Evolutionary conservation across 192 early-diverging fungal species (phyloP).

Genomic region (Coemansia sp.): DNA sequence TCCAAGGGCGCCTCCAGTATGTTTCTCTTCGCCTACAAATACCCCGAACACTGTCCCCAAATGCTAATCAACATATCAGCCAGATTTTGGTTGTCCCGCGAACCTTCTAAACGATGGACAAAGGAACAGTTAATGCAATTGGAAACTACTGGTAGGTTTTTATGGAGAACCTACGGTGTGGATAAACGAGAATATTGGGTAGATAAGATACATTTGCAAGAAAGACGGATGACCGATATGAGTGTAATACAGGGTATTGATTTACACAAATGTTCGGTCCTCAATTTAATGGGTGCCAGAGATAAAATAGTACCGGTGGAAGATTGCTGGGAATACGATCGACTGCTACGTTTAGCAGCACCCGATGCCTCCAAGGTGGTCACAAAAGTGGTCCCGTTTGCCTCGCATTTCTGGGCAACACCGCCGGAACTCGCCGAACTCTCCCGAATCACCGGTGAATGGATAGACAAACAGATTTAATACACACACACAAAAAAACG

Average conservation of each 20-base stretch:
- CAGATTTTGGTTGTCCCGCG: slow-evolving; percentile 54
- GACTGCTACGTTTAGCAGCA: slow-evolving; percentile 28
- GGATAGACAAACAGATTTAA: slow-evolving; percentile 1
- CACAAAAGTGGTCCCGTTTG: slow-evolving; percentile 32
- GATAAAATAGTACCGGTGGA: slow-evolving; percentile 54
- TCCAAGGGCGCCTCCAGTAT: slow-evolving; percentile 58
- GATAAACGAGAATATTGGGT: slow-evolving; percentile 43
- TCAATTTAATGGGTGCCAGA: slow-evolving; percentile 54
- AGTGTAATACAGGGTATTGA: slow-evolving; percentile 40
- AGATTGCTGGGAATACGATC: slow-evolving; percentile 52
- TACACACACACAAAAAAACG: not conserved
- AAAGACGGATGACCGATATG: slow-evolving; percentile 49
- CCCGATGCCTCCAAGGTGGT: slow-evolving; percentile 3
- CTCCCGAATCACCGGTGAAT: not conserved
- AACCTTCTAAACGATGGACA: slow-evolving; percentile 50
- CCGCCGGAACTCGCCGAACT: slow-evolving; percentile 9
- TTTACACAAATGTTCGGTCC: slow-evolving; percentile 39
- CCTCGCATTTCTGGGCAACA: slow-evolving; percentile 38
- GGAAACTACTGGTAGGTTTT: slow-evolving; percentile 41
- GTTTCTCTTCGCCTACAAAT: slow-evolving; percentile 54
- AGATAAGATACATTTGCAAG: slow-evolving; percentile 25
- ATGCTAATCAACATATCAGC: slow-evolving; percentile 53
- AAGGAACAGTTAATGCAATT: slow-evolving; percentile 42
- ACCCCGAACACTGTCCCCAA: slow-evolving; percentile 37
- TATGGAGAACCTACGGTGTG: slow-evolving; percentile 53